Conservation (phyloP, 768 basidiomycete species). For the Hydnomerulius pinastri region DNA sequence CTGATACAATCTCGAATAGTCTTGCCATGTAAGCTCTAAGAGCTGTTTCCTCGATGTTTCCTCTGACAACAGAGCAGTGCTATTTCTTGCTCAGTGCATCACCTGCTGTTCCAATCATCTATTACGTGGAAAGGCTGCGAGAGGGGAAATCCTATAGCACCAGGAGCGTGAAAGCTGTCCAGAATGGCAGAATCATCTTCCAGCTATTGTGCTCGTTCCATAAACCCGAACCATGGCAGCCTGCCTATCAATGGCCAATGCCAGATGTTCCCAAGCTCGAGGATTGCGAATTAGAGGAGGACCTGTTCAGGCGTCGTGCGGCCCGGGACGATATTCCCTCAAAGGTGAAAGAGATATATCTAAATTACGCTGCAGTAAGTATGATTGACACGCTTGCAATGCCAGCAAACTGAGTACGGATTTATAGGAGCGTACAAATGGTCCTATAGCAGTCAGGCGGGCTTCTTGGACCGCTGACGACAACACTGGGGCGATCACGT, state of each 20-base stretch:
- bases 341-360: slow-evolving; percentile 32
- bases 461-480: slow-evolving; percentile 46
- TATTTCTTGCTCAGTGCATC: slow-evolving; percentile 82
- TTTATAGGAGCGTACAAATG: slow-evolving; percentile 60
- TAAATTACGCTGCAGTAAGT: slow-evolving; percentile 30
- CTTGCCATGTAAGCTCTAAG: slow-evolving; percentile 59
- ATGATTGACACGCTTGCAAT: slow-evolving; percentile 17
- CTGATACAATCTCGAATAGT: slow-evolving; percentile 39
- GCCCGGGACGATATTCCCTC: slow-evolving; percentile 35
- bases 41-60: neutral
- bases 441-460: slow-evolving; percentile 67
- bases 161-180: slow-evolving; percentile 60
- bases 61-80: slow-evolving; percentile 48
- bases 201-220: slow-evolving; percentile 84
- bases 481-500: slow-evolving; percentile 49
- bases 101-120: slow-evolving; percentile 70
- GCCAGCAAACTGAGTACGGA: slow-evolving; percentile 33
- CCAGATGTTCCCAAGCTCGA: slow-evolving; percentile 62
- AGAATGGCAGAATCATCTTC: slow-evolving; percentile 53
- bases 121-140: slow-evolving; percentile 74
- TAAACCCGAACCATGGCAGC: slow-evolving; percentile 75
- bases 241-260: slow-evolving; percentile 65
- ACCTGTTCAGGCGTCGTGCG: slow-evolving; percentile 30
- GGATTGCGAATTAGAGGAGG: slow-evolving; percentile 62
- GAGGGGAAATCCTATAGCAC: slow-evolving; percentile 77